These are phyloP conservation scores for Russula compacta DNA, from an alignment of 768 basidiomycete species.

Conservation along the genomic window DNA sequence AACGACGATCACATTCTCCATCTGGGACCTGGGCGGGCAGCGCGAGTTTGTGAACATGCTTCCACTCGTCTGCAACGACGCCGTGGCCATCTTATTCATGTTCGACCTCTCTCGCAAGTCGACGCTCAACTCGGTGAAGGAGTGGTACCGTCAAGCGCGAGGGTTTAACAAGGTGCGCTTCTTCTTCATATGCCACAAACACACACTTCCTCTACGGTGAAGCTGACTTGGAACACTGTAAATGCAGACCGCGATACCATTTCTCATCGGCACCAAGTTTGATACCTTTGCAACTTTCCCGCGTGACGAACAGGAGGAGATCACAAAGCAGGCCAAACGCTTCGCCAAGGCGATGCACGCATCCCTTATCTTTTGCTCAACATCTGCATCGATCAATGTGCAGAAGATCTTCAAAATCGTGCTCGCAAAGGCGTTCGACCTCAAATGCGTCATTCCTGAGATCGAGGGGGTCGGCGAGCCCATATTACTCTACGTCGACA, in stretches of 20 bases:
- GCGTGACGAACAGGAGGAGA: constrained; percentile 97
- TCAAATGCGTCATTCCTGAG: constrained; percentile 98
- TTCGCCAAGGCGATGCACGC: constrained; percentile 99
- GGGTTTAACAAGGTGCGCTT: constrained; percentile 92
- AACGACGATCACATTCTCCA: constrained; percentile 98
- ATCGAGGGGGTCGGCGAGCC: constrained; percentile 97
- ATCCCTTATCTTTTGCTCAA: constrained; percentile 98
- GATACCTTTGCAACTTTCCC: constrained; percentile 95
- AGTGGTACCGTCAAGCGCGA: constrained; percentile 98
- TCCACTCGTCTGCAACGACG: constrained; percentile 96
- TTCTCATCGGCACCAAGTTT: constrained; percentile 97
- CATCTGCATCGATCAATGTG: constrained; percentile 97
- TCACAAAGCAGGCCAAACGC: constrained; percentile 98
- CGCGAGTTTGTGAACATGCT: constrained; percentile 99
- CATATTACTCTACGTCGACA: constrained; percentile 86
- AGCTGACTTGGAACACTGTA: background rate
- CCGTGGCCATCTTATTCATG: constrained; percentile 99
- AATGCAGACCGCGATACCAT: constrained; percentile 89
- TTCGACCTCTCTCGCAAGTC: constrained; percentile 97
- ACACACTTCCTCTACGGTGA: no score
- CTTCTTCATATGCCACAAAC: background rate
- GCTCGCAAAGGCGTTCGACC: constrained; percentile 92
- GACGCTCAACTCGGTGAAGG: constrained; percentile 96
- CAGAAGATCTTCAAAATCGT: constrained; percentile 99
- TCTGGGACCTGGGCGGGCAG: constrained; percentile 97